Base-by-base conservation (phyloP, 352 stramenopile species). In the Globisporangium cystogenes region DNA sequence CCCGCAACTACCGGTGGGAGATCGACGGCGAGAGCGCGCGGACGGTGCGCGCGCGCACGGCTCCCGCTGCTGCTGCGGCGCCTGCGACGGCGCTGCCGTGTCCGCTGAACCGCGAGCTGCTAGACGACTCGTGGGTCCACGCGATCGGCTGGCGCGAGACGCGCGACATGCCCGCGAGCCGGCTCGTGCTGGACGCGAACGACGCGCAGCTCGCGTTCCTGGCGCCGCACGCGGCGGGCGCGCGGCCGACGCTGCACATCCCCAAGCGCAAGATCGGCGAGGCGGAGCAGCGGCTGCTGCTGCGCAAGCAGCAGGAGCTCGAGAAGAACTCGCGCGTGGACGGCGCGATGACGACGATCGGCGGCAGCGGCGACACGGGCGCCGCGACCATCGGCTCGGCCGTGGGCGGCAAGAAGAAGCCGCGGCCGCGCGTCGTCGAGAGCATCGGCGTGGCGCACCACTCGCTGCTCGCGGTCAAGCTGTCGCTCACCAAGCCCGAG, bases 401-500 rank as follows among this genome's bases (percentile, higher is more conserved):
- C 53, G 74, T 73, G 29, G 71, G 74, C n/a, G 33, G 33, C 33
- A 92, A 91, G 57, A 90, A 90, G 40, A 83, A 65, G 29, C 92
- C 91, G 48, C 79, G 91, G 31, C 89, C 75, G 48, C 83, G 83
- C 55, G 76, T 93, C 31, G 73, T 91, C 4, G 89, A 93, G 60
- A 88, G 88, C 52, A 88, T 94, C 60, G 82, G 78, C 1, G 76
- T 83, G 27, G 82, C 92, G 10, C 82, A 93, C 40, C 84, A 94
- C 59, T 93, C 82, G 14, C 62, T 94, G 16, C 82, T 78, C 23
- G 84, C 84, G 10, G 90, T 93, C 63, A 92, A 94, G 63, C 69
- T 39, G 0, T 39, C 33, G 33, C 33, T 39, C 33, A 39, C 33
- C 12, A 39, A 39, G 40, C 81, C 84, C 24, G 84, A 94, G 62